Evolutionary conservation across 2,329 filamentous ascomycete species (phyloP).

Genomic region (Cladosporium velox): DNA sequence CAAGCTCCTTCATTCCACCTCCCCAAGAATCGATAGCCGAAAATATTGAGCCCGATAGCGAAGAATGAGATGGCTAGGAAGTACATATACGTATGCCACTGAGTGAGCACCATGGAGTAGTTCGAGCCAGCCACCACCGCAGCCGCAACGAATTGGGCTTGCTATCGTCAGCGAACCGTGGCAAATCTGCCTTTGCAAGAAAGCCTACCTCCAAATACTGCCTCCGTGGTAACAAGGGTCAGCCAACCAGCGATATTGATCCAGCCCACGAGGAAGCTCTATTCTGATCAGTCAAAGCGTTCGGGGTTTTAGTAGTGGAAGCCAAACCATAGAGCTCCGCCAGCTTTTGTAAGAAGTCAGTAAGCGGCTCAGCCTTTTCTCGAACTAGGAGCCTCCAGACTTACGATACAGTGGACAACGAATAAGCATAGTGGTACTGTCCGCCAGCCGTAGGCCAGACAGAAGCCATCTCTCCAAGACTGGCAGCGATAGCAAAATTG

Average conservation of each 20-base stretch:
- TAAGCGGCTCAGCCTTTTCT: not conserved
- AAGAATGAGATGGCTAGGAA: slow-evolving; percentile 62
- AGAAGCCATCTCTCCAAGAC: slow-evolving; percentile 68
- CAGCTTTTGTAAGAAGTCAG: not conserved
- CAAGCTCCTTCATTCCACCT: slow-evolving; percentile 13
- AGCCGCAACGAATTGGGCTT: slow-evolving; percentile 12
- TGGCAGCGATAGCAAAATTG: slow-evolving; percentile 66
- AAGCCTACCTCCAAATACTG: slow-evolving; percentile 61
- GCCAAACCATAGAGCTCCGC: slow-evolving; percentile 8
- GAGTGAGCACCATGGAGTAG: not conserved
- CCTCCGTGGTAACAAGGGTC: slow-evolving; percentile 64
- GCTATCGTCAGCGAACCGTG: not conserved
- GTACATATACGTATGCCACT: slow-evolving; percentile 69
- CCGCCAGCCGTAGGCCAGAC: slow-evolving; percentile 59
- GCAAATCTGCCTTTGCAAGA: no score
- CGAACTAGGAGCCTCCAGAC: not conserved
- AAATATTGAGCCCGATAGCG: slow-evolving; percentile 64
- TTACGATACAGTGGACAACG: not conserved
- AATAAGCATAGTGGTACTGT: slow-evolving; percentile 59
- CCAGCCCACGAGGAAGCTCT: slow-evolving; percentile 49
- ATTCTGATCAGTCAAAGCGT: not conserved
- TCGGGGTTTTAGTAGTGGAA: not conserved
- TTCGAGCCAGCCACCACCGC: slow-evolving; percentile 12
- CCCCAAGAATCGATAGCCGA: slow-evolving; percentile 41
- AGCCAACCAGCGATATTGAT: slow-evolving; percentile 68